Base-by-base conservation (phyloP, 2,329 filamentous ascomycete genomes). In the Claviceps quebecensis region DNA sequence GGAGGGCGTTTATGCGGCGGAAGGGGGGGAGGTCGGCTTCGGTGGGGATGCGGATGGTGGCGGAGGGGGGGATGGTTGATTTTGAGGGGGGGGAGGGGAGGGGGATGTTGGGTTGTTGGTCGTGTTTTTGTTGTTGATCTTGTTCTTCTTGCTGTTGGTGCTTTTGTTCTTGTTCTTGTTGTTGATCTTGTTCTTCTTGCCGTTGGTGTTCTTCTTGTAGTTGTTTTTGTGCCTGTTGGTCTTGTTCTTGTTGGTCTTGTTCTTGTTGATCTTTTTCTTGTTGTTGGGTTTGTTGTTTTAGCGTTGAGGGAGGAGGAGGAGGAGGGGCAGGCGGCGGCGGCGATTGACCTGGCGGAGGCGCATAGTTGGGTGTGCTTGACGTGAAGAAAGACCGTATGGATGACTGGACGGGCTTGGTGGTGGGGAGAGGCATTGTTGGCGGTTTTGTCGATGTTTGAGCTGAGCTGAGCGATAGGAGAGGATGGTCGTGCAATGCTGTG, bases 381-480 rank as follows among this genome's bases (percentile, higher is more conserved):
- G 69, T 70, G 63, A 84, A 83, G 68, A 83, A 84, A 50, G 77
- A 81, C 50, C 74, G 76, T 58, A 84, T 83, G 45, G 79, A 81
- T 40, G 73, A 65, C 60, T 81, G 76, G 23, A 65, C 60, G 45
- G 63, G 65, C 53, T 63, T 60, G 41, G 61, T 59, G 11, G 62
- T 65, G 45, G 69, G 69, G 51, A 69, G 66, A 45, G 68, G 69
- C 69, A 72, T 72, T 72, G 57, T 53, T 58, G 53, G 22, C 45
- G 2, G 9, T 34, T 26, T 45, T 44, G 16, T 17, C 2, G 44
- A 26, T 45, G 23, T 45, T 14, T n/a, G 39, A 40, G 39, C 16
- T 9, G 38, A n/a, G 39, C 8, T 11, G n/a, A 17, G 17, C 39
- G 39, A 17, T n/a, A 19, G 6, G 16, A 29, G 14, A 14, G n/a